Evolutionary conservation across 2,329 filamentous ascomycete species (phyloP).

Genomic region (Phialophora verrucosa): DNA sequence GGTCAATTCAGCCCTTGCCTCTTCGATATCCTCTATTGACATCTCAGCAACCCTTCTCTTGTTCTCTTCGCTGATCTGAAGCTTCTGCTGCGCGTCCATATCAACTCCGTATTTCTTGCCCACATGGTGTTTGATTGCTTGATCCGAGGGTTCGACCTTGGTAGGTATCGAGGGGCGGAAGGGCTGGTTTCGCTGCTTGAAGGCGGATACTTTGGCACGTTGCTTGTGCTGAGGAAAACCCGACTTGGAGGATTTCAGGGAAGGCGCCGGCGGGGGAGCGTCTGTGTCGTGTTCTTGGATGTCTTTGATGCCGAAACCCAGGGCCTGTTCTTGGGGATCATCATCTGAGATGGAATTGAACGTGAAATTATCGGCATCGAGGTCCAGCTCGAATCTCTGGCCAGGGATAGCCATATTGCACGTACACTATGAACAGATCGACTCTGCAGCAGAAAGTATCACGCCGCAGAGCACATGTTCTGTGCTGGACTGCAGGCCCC

Average conservation of each 20-base stretch:
- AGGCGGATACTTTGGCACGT: conserved; percentile 73
- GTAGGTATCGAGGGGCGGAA: conserved; percentile 30
- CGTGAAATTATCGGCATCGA: conserved; percentile 58
- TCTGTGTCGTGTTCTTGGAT: conserved; percentile 74
- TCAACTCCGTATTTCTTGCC: conserved; percentile 34
- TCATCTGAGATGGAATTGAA: conserved; percentile 42
- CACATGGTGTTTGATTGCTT: conserved; percentile 36
- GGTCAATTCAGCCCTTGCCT: conserved; percentile 80
- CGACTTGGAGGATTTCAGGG: conserved; percentile 66
- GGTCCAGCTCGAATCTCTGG: conserved; percentile 65
- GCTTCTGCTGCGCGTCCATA: conserved; percentile 64
- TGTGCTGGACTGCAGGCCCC: not conserved
- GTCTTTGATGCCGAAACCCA: conserved; percentile 66
- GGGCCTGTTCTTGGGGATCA: conserved; percentile 37
- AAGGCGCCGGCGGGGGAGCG: conserved; percentile 52
- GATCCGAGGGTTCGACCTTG: conserved; percentile 35
- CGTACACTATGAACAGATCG: not conserved
- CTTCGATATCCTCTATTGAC: conserved; percentile 79
- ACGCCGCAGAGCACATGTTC: not conserved
- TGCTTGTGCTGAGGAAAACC: conserved; percentile 93
- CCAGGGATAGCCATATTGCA: conserved; percentile 47
- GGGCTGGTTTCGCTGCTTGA: conserved; percentile 70
- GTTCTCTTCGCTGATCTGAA: conserved; percentile 82
- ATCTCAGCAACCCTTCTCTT: conserved; percentile 73
- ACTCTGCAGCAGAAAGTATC: not conserved